Conservation (phyloP, 768 basidiomycete genomes). For the Kwoniella sp. region DNA sequence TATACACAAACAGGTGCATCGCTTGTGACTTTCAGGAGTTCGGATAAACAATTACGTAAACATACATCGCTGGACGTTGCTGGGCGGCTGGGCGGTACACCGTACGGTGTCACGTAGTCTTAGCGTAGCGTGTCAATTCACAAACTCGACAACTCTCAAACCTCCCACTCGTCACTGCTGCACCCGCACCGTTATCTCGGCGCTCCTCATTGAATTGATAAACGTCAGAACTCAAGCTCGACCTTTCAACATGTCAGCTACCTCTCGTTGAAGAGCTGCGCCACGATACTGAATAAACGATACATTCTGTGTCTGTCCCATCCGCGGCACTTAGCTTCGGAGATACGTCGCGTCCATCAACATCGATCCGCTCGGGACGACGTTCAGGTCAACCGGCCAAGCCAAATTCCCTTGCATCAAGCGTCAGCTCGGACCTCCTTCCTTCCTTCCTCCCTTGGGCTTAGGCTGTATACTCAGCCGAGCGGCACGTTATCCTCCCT, state of each 20-base stretch:
- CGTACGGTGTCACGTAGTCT: background rate
- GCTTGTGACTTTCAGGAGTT: background rate
- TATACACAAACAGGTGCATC: background rate
- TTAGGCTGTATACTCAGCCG: background rate
- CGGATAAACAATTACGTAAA: background rate
- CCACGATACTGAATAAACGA: too few relatives aligned
- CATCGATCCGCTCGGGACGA: background rate
- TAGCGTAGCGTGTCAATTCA: background rate
- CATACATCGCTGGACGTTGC: too few relatives aligned
- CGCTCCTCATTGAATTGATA: background rate
- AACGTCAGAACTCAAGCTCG: background rate
- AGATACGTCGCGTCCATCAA: too few relatives aligned
- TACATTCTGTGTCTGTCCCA: too few relatives aligned
- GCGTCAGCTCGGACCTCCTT: background rate
- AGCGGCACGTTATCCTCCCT: too few relatives aligned
- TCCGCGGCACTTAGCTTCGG: too few relatives aligned
- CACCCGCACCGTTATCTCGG: background rate
- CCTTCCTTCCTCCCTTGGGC: background rate
- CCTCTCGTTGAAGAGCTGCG: background rate
- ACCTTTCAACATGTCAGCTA: background rate
- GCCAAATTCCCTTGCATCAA: background rate
- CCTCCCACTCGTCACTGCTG: too few relatives aligned
- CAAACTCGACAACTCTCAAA: too few relatives aligned
- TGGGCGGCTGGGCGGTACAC: background rate
- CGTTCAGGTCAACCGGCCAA: background rate